A percentile compares a stretch with the other conserved stretches of the same genome.
Conservation (phyloP, 495 filamentous ascomycete species). For the Podospora pseudocomata region DNA sequence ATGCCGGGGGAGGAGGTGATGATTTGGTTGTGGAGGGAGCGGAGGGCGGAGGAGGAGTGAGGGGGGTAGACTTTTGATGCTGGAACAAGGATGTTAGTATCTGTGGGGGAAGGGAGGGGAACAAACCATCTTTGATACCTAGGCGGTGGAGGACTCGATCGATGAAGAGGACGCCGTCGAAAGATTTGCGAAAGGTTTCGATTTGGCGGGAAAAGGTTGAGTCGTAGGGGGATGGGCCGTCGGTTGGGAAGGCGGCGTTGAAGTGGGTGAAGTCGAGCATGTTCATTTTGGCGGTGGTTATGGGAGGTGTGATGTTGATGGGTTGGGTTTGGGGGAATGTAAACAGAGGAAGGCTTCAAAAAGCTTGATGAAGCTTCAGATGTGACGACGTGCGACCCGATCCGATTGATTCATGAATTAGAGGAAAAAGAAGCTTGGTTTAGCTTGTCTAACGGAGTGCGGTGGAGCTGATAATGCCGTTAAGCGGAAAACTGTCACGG, state of each 20-base stretch:
- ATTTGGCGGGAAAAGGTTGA: slow-evolving; percentile 55
- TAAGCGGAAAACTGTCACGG: background rate
- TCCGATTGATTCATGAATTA: slow-evolving; percentile 5
- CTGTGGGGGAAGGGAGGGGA: background rate
- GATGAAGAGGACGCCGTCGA: slow-evolving; percentile 68
- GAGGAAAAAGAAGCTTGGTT: background rate
- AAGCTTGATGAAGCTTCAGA: background rate
- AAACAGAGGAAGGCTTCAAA: background rate
- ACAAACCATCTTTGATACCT: slow-evolving; percentile 60
- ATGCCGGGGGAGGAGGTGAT: slow-evolving; percentile 48
- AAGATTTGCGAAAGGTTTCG: slow-evolving; percentile 54
- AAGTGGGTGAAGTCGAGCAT: slow-evolving; percentile 54
- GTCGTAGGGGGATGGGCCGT: slow-evolving; percentile 61
- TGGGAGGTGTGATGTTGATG: background rate
- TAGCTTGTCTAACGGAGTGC: background rate
- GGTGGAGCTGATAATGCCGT: background rate
- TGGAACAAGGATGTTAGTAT: slow-evolving; percentile 22
- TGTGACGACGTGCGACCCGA: background rate
- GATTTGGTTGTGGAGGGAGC: slow-evolving; percentile 61
- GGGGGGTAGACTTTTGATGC: slow-evolving; percentile 66
- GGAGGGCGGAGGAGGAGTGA: slow-evolving; percentile 58
- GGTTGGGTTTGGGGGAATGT: background rate
- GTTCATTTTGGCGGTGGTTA: slow-evolving; percentile 3
- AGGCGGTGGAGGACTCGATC: slow-evolving; percentile 68
- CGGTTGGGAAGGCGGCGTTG: slow-evolving; percentile 59